A percentile compares a stretch with the other conserved stretches of the same genome.
phyloP scores from a whole-genome alignment of 2,329 filamentous ascomycete genomes.

The Colletotrichum australisinense region DNA sequence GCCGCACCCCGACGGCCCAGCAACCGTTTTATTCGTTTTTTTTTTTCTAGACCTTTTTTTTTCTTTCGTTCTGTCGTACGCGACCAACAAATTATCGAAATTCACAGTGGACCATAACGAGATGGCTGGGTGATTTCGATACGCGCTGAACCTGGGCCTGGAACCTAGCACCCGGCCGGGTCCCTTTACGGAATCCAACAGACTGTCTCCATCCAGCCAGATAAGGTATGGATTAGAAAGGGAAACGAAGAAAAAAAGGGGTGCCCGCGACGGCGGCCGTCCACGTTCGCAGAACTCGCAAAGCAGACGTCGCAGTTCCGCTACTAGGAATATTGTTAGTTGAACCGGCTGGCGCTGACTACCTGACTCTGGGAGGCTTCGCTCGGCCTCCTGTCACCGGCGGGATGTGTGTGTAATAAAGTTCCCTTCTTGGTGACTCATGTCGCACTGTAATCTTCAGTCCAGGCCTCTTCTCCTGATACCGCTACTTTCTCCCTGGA shows the following conservation, averaged over 20 bases:
- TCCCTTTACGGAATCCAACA: neutral
- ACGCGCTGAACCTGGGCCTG: slow-evolving; percentile 26
- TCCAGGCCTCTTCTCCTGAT: neutral
- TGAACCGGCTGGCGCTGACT: no score
- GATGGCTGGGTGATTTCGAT: slow-evolving; percentile 36
- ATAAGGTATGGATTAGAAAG: slow-evolving; percentile 16
- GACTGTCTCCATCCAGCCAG: slow-evolving; percentile 4
- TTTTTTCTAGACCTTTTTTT: neutral
- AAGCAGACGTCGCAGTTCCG: no score
- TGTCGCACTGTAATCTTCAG: neutral
- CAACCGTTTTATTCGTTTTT: neutral
- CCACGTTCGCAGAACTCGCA: neutral
- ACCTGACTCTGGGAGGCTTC: neutral
- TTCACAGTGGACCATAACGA: slow-evolving; percentile 19
- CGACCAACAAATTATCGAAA: neutral
- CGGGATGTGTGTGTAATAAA: slow-evolving; percentile 4
- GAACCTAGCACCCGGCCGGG: neutral
- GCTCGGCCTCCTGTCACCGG: neutral
- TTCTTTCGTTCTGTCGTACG: neutral
- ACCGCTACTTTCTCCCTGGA: neutral
- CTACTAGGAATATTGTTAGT: no score
- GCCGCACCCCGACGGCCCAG: neutral
- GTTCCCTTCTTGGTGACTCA: neutral
- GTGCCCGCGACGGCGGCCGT: neutral
- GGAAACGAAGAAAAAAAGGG: neutral